Evolutionary conservation across 148 eudicot genomes (phyloP), one percentile per base, ranked within the genome.

Genomic region (Silene latifolia): DNA sequence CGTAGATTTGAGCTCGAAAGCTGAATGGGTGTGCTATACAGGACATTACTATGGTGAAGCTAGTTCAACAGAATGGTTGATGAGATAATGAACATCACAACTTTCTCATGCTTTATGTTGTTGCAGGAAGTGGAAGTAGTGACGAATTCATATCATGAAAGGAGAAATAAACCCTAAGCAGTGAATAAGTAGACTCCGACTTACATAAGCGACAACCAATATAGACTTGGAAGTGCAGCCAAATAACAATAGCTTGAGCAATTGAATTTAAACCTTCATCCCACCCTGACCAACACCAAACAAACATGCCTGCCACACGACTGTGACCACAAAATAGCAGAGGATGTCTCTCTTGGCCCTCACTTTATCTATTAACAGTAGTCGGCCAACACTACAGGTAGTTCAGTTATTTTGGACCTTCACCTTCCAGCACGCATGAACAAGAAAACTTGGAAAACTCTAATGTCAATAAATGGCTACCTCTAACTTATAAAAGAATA

Each of bases 81-180:
- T 4, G 35, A 32, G 35, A 47, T 21, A 68, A 8, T 19, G 54
- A n/a, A 67, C 27, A 44, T 67, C 25, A 67, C n/a, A 67, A 42
- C 54, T 67, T 42, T 29, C 70, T 29, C 70, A 20, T 7, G 71
- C 56, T 67, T 42, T 44, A 67, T 8, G 56, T 9, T 18, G 56
- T 42, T 68, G n/a, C 19, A 20, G 47, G 57, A 68, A 68, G 72
- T 10, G 47, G 57, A 68, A 68, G 72, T 10, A 68, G 72, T 4
- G 7, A 68, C 0, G 32, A 68, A 47, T 20, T 20, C n/a, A 51
- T 69, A 51, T 24, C 6, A 23, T 13, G 25, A 2, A 51, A 47
- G n/a, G 14, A 12, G 72, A 20, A 39, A 8, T 7, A 48, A 32
- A 7, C 27, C 57, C 29, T 19, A 44, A 68, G 25, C 39, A 20